Evolutionary conservation across 177 flowering plant species (phyloP), one percentile per base, ranked within the genome.

Genomic region (Vitis hybrid): DNA sequence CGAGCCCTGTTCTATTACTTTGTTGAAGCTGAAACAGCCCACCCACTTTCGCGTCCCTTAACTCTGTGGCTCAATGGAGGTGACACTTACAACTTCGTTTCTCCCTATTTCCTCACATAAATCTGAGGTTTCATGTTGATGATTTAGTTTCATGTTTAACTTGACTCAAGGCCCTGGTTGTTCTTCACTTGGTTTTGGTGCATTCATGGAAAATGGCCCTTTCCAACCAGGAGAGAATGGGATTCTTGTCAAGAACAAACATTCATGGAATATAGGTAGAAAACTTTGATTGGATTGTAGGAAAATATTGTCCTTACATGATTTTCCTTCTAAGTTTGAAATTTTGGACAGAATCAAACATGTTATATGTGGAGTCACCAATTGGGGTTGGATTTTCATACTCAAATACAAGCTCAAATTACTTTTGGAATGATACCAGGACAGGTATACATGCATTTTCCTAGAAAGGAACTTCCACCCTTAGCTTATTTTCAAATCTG

Each of bases 21-120:
- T 15, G 80, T 82, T 3, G 82, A 85, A 77, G 84, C 85, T 1
- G 74, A 78, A 3, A 48, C 75, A 3, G 21, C 65, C 1, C 52
- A 81, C 30, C 81, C 83, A 1, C 69, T 69, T 15, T 79, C 86
- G 6, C 77, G 63, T 27, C 86, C 84, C 14, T 58, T 84, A 17
- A 82, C 84, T 11, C 57, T 80, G 74, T 83, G 88, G 88, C 79
- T 85, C 66, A 84, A 81, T 77, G 88, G 88, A 81, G 85, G 87
- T 84, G 46, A 41, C 7, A 41, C 46, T 41, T 41, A 41, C 9
- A 41, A 41, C 46, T 41, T 41, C 46, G 6, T 41, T 41, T 41
- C 46, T 6, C 46, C 46, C 46, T 7, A 41, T 41, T 41, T 41
- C 46, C 7, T 41, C 46, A 41, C 0, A 41, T 41, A 41, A 41